Conservation (phyloP, 2,329 filamentous ascomycete genomes). For the Aspergillus versicolor region DNA sequence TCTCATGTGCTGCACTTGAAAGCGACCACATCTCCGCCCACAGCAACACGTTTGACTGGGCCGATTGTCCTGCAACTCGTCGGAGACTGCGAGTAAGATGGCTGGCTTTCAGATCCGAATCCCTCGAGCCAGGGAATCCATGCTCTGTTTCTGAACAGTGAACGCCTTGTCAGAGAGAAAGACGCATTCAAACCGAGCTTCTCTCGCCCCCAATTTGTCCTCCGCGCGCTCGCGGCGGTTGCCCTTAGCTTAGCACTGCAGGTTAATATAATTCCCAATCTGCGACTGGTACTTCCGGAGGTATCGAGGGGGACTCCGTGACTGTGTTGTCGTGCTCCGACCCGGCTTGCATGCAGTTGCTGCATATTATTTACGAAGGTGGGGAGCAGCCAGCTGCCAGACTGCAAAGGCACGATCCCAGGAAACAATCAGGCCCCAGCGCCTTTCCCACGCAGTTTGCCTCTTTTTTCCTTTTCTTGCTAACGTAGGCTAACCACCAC, state of each 20-base stretch:
- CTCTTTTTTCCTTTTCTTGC: constrained; percentile 5
- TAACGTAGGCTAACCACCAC: neutral
- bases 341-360: constrained; percentile 20
- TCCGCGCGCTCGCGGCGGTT: constrained; percentile 9
- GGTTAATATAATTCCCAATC: constrained; percentile 10
- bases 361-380: constrained; percentile 9
- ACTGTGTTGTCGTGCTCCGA: neutral
- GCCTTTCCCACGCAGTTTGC: constrained; percentile 6
- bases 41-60: constrained; percentile 14
- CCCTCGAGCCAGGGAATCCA: neutral
- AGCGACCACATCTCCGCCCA: constrained; percentile 27
- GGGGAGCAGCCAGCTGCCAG: neutral
- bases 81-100: constrained; percentile 7
- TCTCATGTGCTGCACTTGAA: constrained; percentile 20
- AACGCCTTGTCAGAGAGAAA: neutral
- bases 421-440: neutral
- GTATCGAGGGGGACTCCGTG: neutral
- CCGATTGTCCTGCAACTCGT: constrained; percentile 11
- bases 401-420: constrained; percentile 6
- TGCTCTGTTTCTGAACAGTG: constrained; percentile 6
- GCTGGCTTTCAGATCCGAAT: constrained; percentile 9
- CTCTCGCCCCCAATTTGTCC: neutral
- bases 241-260: neutral
- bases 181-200: neutral
- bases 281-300: neutral